Percentiles rank a stretch among this genome's conserved stretches.
phyloP scores from a whole-genome alignment of 176 grass and related monocot genomes.

The Triticum timopheevii region DNA sequence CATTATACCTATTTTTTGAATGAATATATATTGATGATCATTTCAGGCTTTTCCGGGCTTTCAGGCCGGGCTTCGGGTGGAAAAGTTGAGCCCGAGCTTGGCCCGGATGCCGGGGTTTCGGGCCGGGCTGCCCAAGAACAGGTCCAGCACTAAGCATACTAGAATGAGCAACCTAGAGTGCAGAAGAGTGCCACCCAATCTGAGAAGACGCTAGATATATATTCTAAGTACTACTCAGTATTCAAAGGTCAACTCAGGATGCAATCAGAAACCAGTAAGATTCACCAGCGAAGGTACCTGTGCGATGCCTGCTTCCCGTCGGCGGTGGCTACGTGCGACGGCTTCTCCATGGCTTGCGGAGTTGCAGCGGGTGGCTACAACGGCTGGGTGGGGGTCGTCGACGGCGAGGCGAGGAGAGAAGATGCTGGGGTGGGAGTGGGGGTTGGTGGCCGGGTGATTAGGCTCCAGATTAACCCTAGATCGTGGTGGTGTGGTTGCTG shows the following conservation, averaged over 20 bases:
- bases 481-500: not conserved
- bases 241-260: not conserved
- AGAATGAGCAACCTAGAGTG: not conserved
- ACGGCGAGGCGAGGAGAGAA: not conserved
- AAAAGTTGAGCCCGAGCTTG: too few relatives aligned
- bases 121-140: too few relatives aligned
- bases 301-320: not conserved
- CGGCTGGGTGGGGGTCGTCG: not conserved
- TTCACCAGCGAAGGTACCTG: not conserved
- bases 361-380: not conserved
- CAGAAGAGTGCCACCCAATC: not conserved
- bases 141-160: not conserved
- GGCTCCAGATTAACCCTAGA: not conserved
- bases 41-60: too few relatives aligned
- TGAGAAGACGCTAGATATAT: not conserved
- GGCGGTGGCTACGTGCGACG: not conserved
- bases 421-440: not conserved
- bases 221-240: not conserved
- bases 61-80: too few relatives aligned
- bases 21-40: too few relatives aligned
- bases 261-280: not conserved
- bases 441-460: not conserved
- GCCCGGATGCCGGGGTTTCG: too few relatives aligned
- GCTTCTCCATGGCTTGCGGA: not conserved
- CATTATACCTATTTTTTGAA: too few relatives aligned